These are phyloP conservation scores for Cicer chorassanicum DNA, from an alignment of 306 rosid species.

Conservation along the genomic window DNA sequence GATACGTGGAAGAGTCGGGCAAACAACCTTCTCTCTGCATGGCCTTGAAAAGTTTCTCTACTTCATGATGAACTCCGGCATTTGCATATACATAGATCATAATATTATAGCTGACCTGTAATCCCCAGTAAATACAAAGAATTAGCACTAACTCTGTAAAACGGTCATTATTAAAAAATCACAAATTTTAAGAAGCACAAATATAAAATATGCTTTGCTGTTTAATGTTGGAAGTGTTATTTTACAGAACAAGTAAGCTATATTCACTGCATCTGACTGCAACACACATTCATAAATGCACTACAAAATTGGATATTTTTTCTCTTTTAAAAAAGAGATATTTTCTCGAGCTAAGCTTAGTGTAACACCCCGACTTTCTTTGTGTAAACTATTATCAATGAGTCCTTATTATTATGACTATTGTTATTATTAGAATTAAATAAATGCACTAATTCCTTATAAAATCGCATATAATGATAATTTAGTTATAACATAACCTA, in stretches of 20 bases:
- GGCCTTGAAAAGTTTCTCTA: conserved; percentile 63
- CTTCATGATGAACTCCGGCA: conserved; percentile 69
- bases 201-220: conserved; percentile 20
- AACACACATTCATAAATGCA: background rate
- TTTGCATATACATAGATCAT: conserved; percentile 82
- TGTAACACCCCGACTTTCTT: too few species aligned
- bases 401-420: too few species aligned
- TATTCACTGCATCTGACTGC: conserved; percentile 31
- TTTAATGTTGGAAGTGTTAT: background rate
- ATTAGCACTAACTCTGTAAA: conserved; percentile 34
- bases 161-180: conserved; percentile 16
- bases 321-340: too few species aligned
- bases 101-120: conserved; percentile 89
- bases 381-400: too few species aligned
- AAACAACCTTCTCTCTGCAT: conserved; percentile 67
- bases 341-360: too few species aligned
- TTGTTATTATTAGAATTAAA: too few species aligned
- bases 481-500: too few species aligned
- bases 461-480: too few species aligned
- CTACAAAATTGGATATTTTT: too few species aligned
- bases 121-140: conserved; percentile 41
- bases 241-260: background rate
- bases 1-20: conserved; percentile 79
- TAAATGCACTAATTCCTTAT: too few species aligned
- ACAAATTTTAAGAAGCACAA: background rate